Conservation (phyloP, 257 asterid species). For the Eucommia ulmoides region DNA sequence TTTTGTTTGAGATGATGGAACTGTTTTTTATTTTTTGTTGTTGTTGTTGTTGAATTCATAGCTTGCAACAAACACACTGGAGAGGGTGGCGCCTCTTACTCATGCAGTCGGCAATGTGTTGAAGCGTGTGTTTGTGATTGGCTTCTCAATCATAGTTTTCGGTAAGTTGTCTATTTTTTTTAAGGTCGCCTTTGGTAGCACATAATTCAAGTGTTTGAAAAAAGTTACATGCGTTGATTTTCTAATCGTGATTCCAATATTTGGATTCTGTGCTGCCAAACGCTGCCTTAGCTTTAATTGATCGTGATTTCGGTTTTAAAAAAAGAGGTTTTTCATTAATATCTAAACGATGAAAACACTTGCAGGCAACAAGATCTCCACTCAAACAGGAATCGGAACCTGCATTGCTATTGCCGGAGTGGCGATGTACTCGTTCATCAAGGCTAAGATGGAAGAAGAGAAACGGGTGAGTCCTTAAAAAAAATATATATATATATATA, state of each 20-base stretch:
- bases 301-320: too few species aligned
- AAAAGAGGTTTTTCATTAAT: too few species aligned
- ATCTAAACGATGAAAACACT: slow-evolving; percentile 1
- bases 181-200: too few species aligned
- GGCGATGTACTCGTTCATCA: slow-evolving; percentile 82
- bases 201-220: too few species aligned
- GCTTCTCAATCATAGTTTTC: slow-evolving; percentile 81
- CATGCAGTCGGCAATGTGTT: slow-evolving; percentile 98
- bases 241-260: too few species aligned
- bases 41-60: slow-evolving; percentile 17
- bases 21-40: not conserved
- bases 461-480: slow-evolving; percentile 91
- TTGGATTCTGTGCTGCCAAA: too few species aligned
- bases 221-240: too few species aligned
- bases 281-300: too few species aligned
- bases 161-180: too few species aligned
- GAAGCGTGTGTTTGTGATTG: slow-evolving; percentile 97
- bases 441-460: slow-evolving; percentile 97
- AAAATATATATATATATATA: not conserved
- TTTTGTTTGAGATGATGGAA: too few species aligned
- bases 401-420: slow-evolving; percentile 91
- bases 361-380: slow-evolving; percentile 85
- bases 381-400: slow-evolving; percentile 95
- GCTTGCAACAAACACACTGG: slow-evolving; percentile 98
- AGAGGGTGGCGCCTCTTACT: slow-evolving; percentile 98